Evolutionary conservation across 1,139 yeast genomes (phyloP), one percentile per base, ranked within the genome.

Genomic region (Hyphopichia khmerensis): DNA sequence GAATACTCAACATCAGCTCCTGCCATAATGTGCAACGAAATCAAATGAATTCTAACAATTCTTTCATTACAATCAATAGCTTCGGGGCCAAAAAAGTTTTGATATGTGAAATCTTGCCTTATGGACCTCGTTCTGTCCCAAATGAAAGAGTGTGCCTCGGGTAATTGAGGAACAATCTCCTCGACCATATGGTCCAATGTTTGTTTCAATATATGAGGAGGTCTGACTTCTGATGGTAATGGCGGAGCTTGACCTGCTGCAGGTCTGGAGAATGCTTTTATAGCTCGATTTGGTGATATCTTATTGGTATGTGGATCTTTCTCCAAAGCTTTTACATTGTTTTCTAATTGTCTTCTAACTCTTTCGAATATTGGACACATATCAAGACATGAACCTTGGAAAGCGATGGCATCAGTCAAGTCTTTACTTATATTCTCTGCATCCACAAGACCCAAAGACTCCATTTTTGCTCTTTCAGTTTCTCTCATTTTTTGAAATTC

Each of bases 211-310:
- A 91, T 72, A 45, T 75, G 77, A 0, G 99, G 99, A 1, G 99
- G 96, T 49, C 99, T 75, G 2, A 95, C 99, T 60, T 95, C 99
- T 0, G 97, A 89, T 0, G 99, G 99, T 43, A 95, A 68, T 3
- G 98, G 96, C 4, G 98, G 98, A 1, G 97, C 96, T 53, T 95
- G 97, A 10, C 99, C 99, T 1, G 99, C 98, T 10, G 96, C 96
- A 0, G 99, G 98, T 52, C 99, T 73, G 29, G 96, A 87, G 60
- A 93, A 95, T 2, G 96, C 96, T 63, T 95, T 95, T 7, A 95
- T 80, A 0, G 98, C 97, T 38, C 74, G 72, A 2, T 61, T 59
- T 34, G 79, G 64, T 0, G 91, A 76, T 2, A 90, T 87, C 47
- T 69, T 75, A n/a, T 84, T 83, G 1, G 87, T 78, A 0, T 38